Evolutionary conservation across 352 stramenopile species (phyloP).

Genomic region (Blastocystis sp.): DNA sequence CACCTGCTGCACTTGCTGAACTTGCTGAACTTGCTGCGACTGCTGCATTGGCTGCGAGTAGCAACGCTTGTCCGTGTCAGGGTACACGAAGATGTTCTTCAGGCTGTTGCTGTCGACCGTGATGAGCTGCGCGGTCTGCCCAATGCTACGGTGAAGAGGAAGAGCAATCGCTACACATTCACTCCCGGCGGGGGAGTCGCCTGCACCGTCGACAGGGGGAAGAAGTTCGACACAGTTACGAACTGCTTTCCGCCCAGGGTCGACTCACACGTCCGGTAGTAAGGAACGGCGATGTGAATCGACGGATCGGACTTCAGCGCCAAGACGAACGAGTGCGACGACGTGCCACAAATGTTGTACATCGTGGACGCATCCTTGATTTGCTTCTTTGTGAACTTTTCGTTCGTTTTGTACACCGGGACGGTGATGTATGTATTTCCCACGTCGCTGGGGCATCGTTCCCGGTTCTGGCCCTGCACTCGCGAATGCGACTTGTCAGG

Average conservation of each 20-base stretch:
- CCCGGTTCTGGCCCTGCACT: not conserved
- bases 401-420: conserved; percentile 22
- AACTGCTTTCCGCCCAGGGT: conserved; percentile 2
- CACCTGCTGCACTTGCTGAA: too few relatives aligned
- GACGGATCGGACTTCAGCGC: conserved; percentile 39
- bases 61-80: not conserved
- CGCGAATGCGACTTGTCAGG: conserved; percentile 3
- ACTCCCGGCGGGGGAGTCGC: conserved; percentile 5
- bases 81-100: conserved; percentile 7
- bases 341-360: not conserved
- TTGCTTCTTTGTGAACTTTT: conserved; percentile 22
- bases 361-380: conserved; percentile 15
- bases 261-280: conserved; percentile 19
- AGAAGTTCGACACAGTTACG: conserved; percentile 37
- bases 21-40: too few relatives aligned
- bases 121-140: conserved; percentile 10
- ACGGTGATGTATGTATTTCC: conserved; percentile 32
- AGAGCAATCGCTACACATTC: conserved; percentile 4
- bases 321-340: conserved; percentile 35
- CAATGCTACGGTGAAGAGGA: conserved; percentile 6
- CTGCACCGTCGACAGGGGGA: conserved; percentile 8
- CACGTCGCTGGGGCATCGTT: conserved; percentile 1
- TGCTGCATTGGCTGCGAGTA: not conserved
- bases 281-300: conserved; percentile 34
- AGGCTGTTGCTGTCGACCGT: conserved; percentile 1